Percentiles rank a stretch among this genome's conserved stretches.
Conservation (phyloP, 148 eudicot species). For the Dianthus caryophyllus region DNA sequence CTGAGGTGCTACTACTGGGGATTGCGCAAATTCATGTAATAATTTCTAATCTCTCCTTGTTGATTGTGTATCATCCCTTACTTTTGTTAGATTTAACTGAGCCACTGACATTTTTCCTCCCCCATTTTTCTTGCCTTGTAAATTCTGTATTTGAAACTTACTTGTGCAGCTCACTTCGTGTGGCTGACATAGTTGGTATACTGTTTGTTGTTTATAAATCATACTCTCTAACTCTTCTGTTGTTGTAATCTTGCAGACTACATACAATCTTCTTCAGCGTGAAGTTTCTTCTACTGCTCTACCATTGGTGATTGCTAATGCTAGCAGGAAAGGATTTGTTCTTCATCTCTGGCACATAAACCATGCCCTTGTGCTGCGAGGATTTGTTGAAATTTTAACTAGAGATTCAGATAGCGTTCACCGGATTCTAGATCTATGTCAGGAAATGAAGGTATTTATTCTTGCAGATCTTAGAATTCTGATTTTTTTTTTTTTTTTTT, state of each 20-base stretch:
- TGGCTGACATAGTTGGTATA: background rate
- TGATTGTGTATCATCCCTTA: background rate
- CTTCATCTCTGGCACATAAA: constrained; percentile 75
- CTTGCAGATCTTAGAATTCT: background rate
- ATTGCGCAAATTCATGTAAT: constrained; percentile 82
- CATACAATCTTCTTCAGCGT: constrained; percentile 74
- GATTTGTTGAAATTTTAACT: constrained; percentile 49
- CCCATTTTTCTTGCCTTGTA: background rate
- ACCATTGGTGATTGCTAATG: constrained; percentile 45
- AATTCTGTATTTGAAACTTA: background rate
- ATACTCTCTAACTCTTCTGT: background rate
- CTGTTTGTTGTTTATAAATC: background rate
- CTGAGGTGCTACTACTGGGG: constrained; percentile 86
- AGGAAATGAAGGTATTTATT: constrained; percentile 65
- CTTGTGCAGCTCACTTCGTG: background rate
- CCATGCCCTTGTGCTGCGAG: constrained; percentile 52
- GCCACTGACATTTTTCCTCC: background rate
- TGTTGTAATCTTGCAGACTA: constrained; percentile 46
- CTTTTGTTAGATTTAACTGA: background rate
- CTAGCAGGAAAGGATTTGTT: constrained; percentile 39
- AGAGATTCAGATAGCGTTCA: constrained; percentile 43
- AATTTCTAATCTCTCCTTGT: constrained; percentile 13
- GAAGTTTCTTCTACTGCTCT: constrained; percentile 64
- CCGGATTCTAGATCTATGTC: constrained; percentile 64
- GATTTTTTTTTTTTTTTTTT: too few species aligned